Evolutionary conservation across 2,329 filamentous ascomycete genomes (phyloP), one percentile per base, ranked within the genome.

Genomic region (Penicillium sp.): DNA sequence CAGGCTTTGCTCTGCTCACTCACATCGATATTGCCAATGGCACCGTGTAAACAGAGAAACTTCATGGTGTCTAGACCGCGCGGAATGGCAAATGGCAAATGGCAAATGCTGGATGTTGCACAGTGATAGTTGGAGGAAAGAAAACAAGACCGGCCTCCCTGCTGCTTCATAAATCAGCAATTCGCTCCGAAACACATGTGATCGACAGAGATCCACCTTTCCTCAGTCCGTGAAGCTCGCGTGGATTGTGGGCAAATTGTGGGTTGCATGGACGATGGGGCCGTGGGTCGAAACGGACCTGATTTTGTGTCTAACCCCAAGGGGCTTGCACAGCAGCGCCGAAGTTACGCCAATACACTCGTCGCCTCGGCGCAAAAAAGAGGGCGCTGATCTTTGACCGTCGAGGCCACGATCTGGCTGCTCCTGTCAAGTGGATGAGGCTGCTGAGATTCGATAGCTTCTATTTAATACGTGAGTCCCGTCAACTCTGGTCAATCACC

Each of bases 1-100:
- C n/a, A n/a, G n/a, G n/a, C n/a, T n/a, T 21, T 40, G 5, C 24
- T 27, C 24, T 10, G 5, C 24, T 27, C 24, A 40, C 64, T 12
- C 44, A 67, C 65, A 37, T 67, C 55, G 12, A 61, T 46, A 36
- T 66, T 67, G 49, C 61, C 62, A 56, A 66, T 65, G 34, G 63
- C 60, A 39, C 65, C 65, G 37, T 66, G 65, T 29, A 67, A 58
- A 42, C 65, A 67, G 15, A 67, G 24, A 41, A 66, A 66, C 20
- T 59, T 54, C 65, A 67, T 67, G 32, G 9, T 57, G 44, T 15
- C 12, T 41, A 52, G 48, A 39, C 41, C 29, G 17, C 23, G 17
- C 36, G 20, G 7, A 15, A 39, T 43, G 8, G 46, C 27, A 17
- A n/a, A 44, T 24, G 68, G 4, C n/a, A n/a, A 15, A 39, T 43